phyloP scores from a whole-genome alignment of 129 eudicot genomes.

The Glebionis coronaria region DNA sequence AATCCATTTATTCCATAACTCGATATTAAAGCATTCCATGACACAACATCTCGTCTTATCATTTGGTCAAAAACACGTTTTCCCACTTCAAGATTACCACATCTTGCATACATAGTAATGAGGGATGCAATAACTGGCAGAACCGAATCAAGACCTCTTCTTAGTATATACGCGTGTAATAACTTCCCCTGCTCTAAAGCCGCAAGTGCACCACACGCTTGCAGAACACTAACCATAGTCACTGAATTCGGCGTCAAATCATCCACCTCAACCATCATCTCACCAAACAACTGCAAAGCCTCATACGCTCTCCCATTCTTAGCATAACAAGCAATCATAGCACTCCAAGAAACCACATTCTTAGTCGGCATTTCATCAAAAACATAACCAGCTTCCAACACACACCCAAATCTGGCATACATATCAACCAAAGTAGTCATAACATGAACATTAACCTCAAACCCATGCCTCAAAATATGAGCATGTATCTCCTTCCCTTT shows the following conservation, averaged over 20 bases:
- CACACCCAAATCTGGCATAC: conserved; percentile 78
- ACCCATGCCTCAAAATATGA: conserved; percentile 67
- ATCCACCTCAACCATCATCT: conserved; percentile 57
- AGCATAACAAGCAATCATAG: conserved; percentile 85
- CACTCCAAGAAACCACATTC: conserved; percentile 96
- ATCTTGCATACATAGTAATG: conserved; percentile 71
- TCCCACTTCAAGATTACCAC: conserved; percentile 66
- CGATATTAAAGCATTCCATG: conserved; percentile 94
- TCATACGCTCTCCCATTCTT: conserved; percentile 69
- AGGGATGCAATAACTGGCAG: conserved; percentile 80
- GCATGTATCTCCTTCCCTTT: conserved; percentile 82
- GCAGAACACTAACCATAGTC: conserved; percentile 94
- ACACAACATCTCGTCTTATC: conserved; percentile 70
- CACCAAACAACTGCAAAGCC: conserved; percentile 61
- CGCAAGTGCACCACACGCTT: conserved; percentile 84
- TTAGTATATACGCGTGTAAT: conserved; percentile 72
- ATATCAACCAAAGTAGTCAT: conserved; percentile 92
- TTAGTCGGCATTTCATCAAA: conserved; percentile 47
- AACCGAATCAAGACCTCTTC: conserved; percentile 72
- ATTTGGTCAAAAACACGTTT: conserved; percentile 59
- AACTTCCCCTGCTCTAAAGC: conserved; percentile 82
- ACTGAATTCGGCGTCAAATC: conserved; percentile 74
- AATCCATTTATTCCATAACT: conserved; percentile 83
- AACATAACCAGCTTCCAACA: conserved; percentile 47
- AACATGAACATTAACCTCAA: conserved; percentile 58